Evolutionary conservation across 83 land plant species (phyloP).

Genomic region (Thuja plicata): DNA sequence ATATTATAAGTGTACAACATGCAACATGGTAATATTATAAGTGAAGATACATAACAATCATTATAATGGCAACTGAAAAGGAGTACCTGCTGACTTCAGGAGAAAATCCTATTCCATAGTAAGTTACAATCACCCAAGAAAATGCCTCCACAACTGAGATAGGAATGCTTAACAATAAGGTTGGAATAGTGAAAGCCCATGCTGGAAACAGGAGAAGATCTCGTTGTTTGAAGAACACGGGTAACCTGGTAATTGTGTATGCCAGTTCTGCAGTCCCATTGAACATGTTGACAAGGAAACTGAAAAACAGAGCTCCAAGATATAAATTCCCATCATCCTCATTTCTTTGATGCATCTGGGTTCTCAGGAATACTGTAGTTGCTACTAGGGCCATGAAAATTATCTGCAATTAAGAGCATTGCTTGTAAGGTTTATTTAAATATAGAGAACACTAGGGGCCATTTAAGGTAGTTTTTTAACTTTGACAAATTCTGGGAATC

Average conservation of each 20-base stretch:
- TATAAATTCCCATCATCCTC: conserved; percentile 40
- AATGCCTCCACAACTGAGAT: conserved; percentile 51
- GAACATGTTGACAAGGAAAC: conserved; percentile 57
- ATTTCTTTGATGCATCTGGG: conserved; percentile 38
- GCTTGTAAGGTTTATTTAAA: not conserved
- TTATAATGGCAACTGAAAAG: not conserved
- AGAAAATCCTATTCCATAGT: conserved; percentile 66
- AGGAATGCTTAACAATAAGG: conserved; percentile 46
- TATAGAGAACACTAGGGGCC: not conserved
- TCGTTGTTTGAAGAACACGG: conserved; percentile 75
- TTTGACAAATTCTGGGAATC: not conserved
- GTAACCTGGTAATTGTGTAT: conserved; percentile 45
- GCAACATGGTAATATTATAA: not conserved
- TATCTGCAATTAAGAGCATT: conserved; percentile 31
- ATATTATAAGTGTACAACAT: too few species aligned
- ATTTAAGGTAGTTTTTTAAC: too few species aligned
- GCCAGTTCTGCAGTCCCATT: conserved; percentile 71
- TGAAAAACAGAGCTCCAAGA: conserved; percentile 49
- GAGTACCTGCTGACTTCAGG: conserved; percentile 70
- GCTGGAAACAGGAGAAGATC: conserved; percentile 68
- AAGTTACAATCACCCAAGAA: conserved; percentile 61
- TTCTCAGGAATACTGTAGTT: conserved; percentile 57
- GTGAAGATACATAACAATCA: not conserved
- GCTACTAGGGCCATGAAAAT: conserved; percentile 54
- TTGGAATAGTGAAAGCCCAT: conserved; percentile 66